phyloP scores from a whole-genome alignment of 441 rosid genomes.

The Dalechampia spathulata region DNA sequence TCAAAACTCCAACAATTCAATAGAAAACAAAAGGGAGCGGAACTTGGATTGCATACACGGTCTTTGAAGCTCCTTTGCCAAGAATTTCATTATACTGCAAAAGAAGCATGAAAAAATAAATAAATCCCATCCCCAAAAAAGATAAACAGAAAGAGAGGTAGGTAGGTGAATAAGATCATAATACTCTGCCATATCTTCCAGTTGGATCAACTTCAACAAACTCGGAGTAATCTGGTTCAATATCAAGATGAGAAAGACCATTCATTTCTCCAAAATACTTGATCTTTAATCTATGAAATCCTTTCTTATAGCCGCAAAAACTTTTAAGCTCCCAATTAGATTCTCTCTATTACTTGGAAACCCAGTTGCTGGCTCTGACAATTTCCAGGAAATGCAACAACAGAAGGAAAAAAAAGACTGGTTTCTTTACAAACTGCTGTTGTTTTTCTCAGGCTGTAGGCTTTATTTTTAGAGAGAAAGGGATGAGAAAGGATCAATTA shows the following conservation, averaged over 20 bases:
- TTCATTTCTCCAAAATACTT: conserved; percentile 34
- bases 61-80: conserved; percentile 96
- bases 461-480: neutral
- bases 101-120: conserved; percentile 16
- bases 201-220: conserved; percentile 99
- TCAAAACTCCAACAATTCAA: conserved; percentile 12
- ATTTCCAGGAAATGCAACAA: neutral
- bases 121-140: conserved; percentile 16
- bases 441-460: neutral
- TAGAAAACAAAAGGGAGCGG: neutral
- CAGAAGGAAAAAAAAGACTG: neutral
- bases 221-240: conserved; percentile 46
- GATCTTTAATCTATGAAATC: conserved; percentile 2
- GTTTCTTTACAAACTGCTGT: neutral
- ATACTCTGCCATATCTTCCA: conserved; percentile 97
- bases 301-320: neutral
- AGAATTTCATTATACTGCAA: conserved; percentile 80
- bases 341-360: no score
- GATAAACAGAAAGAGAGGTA: conserved; percentile 7
- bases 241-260: conserved; percentile 25
- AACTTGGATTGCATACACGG: conserved; percentile 51
- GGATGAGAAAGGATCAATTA: conserved; percentile 14
- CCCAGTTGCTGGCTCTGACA: conserved; percentile 18
- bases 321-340: no score
- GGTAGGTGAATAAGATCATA: neutral